Conservation (phyloP, 352 stramenopile genomes). For the Peronospora tabacina region DNA sequence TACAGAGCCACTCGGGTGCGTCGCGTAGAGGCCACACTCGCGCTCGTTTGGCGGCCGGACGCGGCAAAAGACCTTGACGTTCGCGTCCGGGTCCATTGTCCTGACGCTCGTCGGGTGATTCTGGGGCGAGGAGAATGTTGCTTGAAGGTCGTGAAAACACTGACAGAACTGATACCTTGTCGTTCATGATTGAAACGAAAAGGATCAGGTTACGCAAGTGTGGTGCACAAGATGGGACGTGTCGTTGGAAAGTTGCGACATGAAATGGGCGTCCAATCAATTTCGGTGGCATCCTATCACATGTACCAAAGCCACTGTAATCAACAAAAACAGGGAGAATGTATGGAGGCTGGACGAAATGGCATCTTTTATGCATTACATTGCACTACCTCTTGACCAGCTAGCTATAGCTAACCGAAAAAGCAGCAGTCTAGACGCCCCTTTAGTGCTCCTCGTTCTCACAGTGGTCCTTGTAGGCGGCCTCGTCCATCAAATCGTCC, state of each 20-base stretch:
- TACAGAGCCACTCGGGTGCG: constrained; percentile 7
- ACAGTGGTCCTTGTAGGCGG: constrained; percentile 80
- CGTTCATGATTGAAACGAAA: too few species aligned
- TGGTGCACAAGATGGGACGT: background rate
- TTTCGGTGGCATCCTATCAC: constrained; percentile 18
- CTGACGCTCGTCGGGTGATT: background rate
- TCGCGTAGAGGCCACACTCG: constrained; percentile 34
- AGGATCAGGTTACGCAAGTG: too few species aligned
- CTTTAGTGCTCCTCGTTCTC: constrained; percentile 74
- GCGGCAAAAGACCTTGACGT: constrained; percentile 85
- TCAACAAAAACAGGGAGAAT: constrained; percentile 7
- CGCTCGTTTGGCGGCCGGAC: constrained; percentile 75
- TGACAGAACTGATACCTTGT: too few species aligned
- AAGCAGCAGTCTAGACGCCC: constrained; percentile 15
- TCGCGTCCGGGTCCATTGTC: constrained; percentile 33
- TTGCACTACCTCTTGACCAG: constrained; percentile 19
- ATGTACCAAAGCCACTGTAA: constrained; percentile 7
- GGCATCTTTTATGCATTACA: constrained; percentile 13
- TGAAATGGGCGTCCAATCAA: constrained; percentile 8
- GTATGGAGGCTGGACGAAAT: constrained; percentile 1
- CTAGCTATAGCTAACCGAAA: constrained; percentile 12
- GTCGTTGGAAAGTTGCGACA: constrained; percentile 1
- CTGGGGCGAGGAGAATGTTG: background rate
- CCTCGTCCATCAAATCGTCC: constrained; percentile 74
- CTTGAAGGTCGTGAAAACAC: background rate